phyloP scores from a whole-genome alignment of 495 filamentous ascomycete species.

The Daldinia decipiens region DNA sequence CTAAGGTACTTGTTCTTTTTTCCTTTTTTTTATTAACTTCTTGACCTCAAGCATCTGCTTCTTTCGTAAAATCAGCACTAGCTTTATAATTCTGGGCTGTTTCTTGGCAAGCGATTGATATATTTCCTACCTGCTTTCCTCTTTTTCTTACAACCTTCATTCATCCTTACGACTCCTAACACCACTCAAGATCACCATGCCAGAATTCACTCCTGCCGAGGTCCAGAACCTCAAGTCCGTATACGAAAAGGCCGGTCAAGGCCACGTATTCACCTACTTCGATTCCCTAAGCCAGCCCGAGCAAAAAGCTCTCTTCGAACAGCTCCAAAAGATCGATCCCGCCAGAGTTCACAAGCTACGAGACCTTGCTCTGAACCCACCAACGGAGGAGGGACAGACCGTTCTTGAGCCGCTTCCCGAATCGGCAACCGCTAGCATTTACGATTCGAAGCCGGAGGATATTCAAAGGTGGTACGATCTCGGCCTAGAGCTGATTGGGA shows the following conservation, averaged over 20 bases:
- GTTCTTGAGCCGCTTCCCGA: constrained; percentile 90
- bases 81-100: neutral
- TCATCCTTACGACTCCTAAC: neutral
- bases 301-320: constrained; percentile 81
- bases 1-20: neutral
- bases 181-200: constrained; percentile 29
- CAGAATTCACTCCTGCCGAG: constrained; percentile 76
- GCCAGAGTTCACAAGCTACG: constrained; percentile 83
- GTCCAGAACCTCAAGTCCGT: constrained; percentile 78
- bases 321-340: constrained; percentile 83
- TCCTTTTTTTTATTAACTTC: neutral
- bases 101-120: constrained; percentile 2
- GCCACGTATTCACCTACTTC: constrained; percentile 91
- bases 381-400: constrained; percentile 64
- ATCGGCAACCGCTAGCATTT: constrained; percentile 86
- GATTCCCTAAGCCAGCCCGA: constrained; percentile 77
- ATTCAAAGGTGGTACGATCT: constrained; percentile 84
- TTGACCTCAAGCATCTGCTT: neutral
- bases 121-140: neutral
- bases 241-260: constrained; percentile 83
- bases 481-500: constrained; percentile 85
- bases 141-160: neutral
- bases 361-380: constrained; percentile 81
- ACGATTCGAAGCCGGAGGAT: constrained; percentile 85
- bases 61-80: neutral